Percentiles rank a stretch among this genome's conserved stretches.
Evolutionary conservation across 148 eudicot species (phyloP).

Genomic region (Suaeda aralocaspica): DNA sequence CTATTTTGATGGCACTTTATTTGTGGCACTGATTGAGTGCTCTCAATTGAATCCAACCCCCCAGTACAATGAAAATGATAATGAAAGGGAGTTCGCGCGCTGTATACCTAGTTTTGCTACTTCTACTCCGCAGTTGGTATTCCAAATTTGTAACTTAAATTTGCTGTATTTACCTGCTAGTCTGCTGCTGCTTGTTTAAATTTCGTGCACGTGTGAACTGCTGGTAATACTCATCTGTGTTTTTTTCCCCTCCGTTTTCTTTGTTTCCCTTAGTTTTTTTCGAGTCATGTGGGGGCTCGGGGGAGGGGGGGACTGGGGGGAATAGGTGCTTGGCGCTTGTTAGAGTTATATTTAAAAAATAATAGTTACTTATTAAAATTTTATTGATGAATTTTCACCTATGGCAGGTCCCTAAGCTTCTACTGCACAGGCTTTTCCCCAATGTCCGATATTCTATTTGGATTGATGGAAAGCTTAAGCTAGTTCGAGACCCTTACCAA

Average conservation of each 20-base stretch:
- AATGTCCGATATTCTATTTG: conserved; percentile 71
- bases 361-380: neutral
- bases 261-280: neutral
- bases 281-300: no score
- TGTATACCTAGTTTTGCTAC: neutral
- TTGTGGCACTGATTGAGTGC: no score
- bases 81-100: no score
- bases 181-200: neutral
- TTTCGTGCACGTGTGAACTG: neutral
- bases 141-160: no score
- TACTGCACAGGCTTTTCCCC: conserved; percentile 84
- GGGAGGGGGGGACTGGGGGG: no score
- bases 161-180: conserved; percentile 2
- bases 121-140: no score
- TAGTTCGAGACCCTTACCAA: conserved; percentile 79
- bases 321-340: no score
- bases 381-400: conserved; percentile 12
- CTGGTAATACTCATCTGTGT: neutral
- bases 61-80: no score
- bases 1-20: no score
- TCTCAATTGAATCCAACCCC: no score
- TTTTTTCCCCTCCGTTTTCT: neutral
- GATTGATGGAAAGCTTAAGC: conserved; percentile 95
- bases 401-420: conserved; percentile 80
- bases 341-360: no score